Conservation (phyloP, 2,329 filamentous ascomycete genomes). For the Botrytis cinerea region DNA sequence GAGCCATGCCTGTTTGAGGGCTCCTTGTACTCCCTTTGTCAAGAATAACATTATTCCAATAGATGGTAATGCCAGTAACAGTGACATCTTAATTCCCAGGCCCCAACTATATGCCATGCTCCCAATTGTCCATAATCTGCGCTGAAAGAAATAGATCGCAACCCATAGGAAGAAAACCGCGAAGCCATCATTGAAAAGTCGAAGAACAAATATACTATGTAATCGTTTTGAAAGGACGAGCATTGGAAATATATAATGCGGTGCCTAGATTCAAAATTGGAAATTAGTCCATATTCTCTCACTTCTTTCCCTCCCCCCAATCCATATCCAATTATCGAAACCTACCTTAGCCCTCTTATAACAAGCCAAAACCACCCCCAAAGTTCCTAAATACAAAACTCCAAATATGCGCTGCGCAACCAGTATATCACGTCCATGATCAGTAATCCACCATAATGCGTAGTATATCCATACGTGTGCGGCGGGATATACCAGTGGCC, state of each 20-base stretch:
- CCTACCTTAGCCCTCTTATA: conserved; percentile 73
- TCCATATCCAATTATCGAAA: not conserved
- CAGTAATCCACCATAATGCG: conserved; percentile 74
- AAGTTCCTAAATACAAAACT: conserved; percentile 72
- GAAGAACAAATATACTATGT: conserved; percentile 89
- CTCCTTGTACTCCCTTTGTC: conserved; percentile 64
- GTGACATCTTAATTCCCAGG: conserved; percentile 91
- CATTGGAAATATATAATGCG: conserved; percentile 84
- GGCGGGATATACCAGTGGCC: conserved; percentile 92
- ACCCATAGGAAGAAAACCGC: conserved; percentile 81
- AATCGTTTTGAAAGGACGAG: conserved; percentile 87
- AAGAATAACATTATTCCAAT: conserved; percentile 76
- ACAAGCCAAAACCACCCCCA: conserved; percentile 78
- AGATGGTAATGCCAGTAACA: conserved; percentile 80
- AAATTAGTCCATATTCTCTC: conserved; percentile 19
- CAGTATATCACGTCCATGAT: conserved; percentile 72
- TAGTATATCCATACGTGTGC: conserved; percentile 92
- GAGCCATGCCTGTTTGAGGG: conserved; percentile 67
- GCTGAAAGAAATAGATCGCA: conserved; percentile 78
- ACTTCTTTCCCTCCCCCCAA: not conserved
- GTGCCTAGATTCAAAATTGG: conserved; percentile 54
- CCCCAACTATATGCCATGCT: conserved; percentile 74
- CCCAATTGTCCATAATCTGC: conserved; percentile 70
- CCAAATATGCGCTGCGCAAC: conserved; percentile 85
- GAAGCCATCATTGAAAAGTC: conserved; percentile 95